Evolutionary conservation across 2,329 filamentous ascomycete species (phyloP).

Genomic region (Ascocoryne sarcoides): DNA sequence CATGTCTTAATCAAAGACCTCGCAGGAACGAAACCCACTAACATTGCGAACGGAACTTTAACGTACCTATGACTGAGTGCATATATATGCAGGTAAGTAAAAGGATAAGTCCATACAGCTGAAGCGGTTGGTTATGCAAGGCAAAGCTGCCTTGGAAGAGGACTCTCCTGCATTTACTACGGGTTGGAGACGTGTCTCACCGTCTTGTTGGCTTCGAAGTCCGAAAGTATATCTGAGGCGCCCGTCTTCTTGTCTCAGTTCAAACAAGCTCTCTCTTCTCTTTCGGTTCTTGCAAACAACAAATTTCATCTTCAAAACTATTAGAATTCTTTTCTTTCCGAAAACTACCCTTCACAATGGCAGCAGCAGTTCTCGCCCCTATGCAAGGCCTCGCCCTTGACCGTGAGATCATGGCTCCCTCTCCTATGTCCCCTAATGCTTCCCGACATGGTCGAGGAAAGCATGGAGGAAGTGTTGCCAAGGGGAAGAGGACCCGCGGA

Average conservation of each 20-base stretch:
- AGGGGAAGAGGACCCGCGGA: constrained; percentile 29
- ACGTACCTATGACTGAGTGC: not conserved
- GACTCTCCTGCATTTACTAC: not conserved
- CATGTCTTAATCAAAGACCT: not conserved
- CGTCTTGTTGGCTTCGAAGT: not conserved
- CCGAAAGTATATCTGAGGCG: not conserved
- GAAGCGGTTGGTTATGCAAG: not conserved
- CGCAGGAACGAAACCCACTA: not conserved
- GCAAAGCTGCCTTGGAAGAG: not conserved
- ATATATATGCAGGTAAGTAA: not conserved
- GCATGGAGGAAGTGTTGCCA: constrained; percentile 27
- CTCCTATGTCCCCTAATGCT: constrained; percentile 24
- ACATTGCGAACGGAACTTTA: not conserved
- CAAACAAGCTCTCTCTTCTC: not conserved
- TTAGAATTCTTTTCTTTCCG: too few relatives aligned
- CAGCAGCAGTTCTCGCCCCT: not conserved
- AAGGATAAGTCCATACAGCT: not conserved
- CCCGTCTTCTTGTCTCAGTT: not conserved
- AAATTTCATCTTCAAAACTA: too few relatives aligned
- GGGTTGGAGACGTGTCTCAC: not conserved
- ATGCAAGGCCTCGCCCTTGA: constrained; percentile 10
- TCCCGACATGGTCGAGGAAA: constrained; percentile 26
- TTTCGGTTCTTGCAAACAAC: not conserved
- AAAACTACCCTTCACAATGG: too few relatives aligned
- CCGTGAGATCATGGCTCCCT: constrained; percentile 27